Evolutionary conservation across 2,329 filamentous ascomycete genomes (phyloP), one percentile per base, ranked within the genome.

Genomic region (Pseudogymnoascus sp.): DNA sequence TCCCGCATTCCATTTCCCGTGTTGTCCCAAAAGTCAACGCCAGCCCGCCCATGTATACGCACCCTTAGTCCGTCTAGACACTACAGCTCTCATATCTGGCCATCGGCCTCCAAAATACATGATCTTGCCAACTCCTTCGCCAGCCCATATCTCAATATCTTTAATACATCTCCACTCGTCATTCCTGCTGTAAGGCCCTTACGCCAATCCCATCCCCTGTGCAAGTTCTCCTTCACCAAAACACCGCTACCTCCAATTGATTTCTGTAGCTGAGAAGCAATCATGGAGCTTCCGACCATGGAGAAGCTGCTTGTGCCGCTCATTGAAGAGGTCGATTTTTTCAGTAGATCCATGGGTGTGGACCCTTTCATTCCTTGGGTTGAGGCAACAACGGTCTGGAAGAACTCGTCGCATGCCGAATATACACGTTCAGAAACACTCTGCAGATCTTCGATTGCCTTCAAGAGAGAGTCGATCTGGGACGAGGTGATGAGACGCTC

Each of bases 371-470:
- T 75, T 62, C 84, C 86, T 59, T 86, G 84, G 14, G 83, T 85
- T 5, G 89, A 88, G n/a, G 85, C 79, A 21, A 96, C 77, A 5
- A 92, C 89, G 0, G 91, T 84, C 66, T 84, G 79, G 72, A 96
- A 86, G 72, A 92, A 93, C 70, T 91, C 89, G 67, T 91, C 87
- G 72, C 89, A 91, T 23, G 88, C 86, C 0, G 81, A 78, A 71
- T 87, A 91, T 6, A 96, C 87, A 61, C 88, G 83, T 16, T 84
- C 82, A 5, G 86, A 83, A 14, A 95, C 88, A 0, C 90, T 90
- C 73, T 93, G 82, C 14, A 93, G 78, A 73, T 95, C 90, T 74
- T 95, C 90, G 61, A 92, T 82, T 0, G 90, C 88, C 68, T 89
- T 88, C 65, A 95, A 84, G 23, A 95, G 79, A 16, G 81, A 81